Percentiles rank a stretch among this genome's conserved stretches.
Evolutionary conservation across 2,329 filamentous ascomycete genomes (phyloP).

Genomic region (Chrysoporthe austroafricana): DNA sequence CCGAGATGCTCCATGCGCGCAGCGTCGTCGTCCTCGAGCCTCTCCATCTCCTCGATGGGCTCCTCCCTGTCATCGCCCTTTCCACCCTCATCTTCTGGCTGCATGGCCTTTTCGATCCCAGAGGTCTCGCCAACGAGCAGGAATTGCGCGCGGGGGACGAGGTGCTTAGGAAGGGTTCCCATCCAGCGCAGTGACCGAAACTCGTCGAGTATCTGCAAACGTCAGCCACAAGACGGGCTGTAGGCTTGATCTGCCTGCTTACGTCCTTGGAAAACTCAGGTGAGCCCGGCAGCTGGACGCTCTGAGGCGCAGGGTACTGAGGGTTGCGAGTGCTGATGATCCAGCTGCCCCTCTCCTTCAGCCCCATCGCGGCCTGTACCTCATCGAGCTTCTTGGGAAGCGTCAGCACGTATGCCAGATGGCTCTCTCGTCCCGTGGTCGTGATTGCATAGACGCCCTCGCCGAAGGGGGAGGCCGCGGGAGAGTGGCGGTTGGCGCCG

Average conservation of each 20-base stretch:
- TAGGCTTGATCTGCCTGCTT: slow-evolving; percentile 37
- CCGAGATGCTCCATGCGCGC: slow-evolving; percentile 61
- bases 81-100: slow-evolving; percentile 58
- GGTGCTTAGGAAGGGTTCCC: slow-evolving; percentile 71
- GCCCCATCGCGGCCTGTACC: slow-evolving; percentile 75
- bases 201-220: slow-evolving; percentile 65
- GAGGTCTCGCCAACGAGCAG: slow-evolving; percentile 75
- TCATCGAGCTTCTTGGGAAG: slow-evolving; percentile 71
- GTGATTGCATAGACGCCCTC: slow-evolving; percentile 87
- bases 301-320: slow-evolving; percentile 65
- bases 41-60: slow-evolving; percentile 72
- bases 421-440: slow-evolving; percentile 70
- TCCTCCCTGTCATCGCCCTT: slow-evolving; percentile 63
- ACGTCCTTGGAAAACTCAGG: slow-evolving; percentile 74
- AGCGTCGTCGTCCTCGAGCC: slow-evolving; percentile 75
- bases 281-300: slow-evolving; percentile 63
- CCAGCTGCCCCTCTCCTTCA: slow-evolving; percentile 74
- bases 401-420: slow-evolving; percentile 80
- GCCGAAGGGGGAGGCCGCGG: slow-evolving; percentile 74
- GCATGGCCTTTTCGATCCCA: slow-evolving; percentile 59
- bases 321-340: slow-evolving; percentile 83
- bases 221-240: not conserved
- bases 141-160: slow-evolving; percentile 77
- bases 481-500: slow-evolving; percentile 66
- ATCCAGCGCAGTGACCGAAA: slow-evolving; percentile 77